Evolutionary conservation across 495 filamentous ascomycete species (phyloP).

Genomic region (Hypoxylon fragiforme): DNA sequence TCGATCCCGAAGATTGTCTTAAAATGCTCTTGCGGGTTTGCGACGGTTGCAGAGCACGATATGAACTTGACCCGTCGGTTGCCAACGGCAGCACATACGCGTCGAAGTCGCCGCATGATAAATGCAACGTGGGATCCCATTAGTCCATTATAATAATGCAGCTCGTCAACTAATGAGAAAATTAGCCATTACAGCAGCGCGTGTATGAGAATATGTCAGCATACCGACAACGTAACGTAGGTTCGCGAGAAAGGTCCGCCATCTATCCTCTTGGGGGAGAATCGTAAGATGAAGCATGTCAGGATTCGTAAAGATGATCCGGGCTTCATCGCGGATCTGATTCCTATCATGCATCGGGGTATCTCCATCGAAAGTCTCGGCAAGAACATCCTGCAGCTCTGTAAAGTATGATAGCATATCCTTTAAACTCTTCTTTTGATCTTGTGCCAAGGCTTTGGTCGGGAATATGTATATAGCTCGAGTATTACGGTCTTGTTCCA

Average conservation of each 20-base stretch:
- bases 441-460: slow-evolving; percentile 95
- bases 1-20: slow-evolving; percentile 86
- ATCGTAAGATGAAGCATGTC: slow-evolving; percentile 98
- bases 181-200: neutral
- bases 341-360: slow-evolving; percentile 81
- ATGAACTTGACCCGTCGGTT: slow-evolving; percentile 90
- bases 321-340: slow-evolving; percentile 80
- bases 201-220: slow-evolving; percentile 19
- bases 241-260: slow-evolving; percentile 87
- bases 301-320: slow-evolving; percentile 97
- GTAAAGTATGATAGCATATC: slow-evolving; percentile 81
- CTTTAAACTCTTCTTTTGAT: slow-evolving; percentile 86
- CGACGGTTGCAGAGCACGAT: slow-evolving; percentile 95
- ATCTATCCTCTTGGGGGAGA: slow-evolving; percentile 85
- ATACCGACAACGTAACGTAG: slow-evolving; percentile 83
- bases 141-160: slow-evolving; percentile 95
- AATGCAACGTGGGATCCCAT: slow-evolving; percentile 94
- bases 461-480: slow-evolving; percentile 98
- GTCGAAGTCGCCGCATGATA: slow-evolving; percentile 87
- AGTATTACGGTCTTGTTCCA: slow-evolving; percentile 75
- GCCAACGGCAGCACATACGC: slow-evolving; percentile 89
- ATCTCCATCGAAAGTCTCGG: slow-evolving; percentile 96
- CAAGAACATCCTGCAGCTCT: slow-evolving; percentile 70
- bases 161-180: slow-evolving; percentile 61
- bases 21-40: slow-evolving; percentile 93